Percentiles rank a stretch among this genome's conserved stretches.
Conservation (phyloP, 495 filamentous ascomycete species). For the Cudoniella acicularis region DNA sequence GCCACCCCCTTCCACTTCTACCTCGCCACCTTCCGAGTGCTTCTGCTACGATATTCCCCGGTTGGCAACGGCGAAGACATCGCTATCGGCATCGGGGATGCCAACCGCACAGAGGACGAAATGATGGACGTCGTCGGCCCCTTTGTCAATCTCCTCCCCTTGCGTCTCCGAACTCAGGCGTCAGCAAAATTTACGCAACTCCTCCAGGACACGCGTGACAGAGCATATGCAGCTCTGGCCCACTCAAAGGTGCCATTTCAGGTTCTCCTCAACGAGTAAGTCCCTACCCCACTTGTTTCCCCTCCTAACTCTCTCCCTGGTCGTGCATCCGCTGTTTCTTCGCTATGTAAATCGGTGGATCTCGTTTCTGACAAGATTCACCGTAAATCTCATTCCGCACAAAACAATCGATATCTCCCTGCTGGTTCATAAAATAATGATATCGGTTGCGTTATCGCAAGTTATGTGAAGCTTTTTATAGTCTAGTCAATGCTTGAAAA, state of each 20-base stretch:
- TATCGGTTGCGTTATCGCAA: too few species aligned
- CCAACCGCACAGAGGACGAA: slow-evolving; percentile 23
- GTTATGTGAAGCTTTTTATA: too few species aligned
- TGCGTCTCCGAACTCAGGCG: slow-evolving; percentile 10
- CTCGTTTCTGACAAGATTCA: too few species aligned
- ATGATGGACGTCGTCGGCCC: slow-evolving; percentile 17
- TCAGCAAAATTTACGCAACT: slow-evolving; percentile 10
- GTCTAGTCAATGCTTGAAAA: too few species aligned
- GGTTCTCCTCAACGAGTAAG: slow-evolving; percentile 33
- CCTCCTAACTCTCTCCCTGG: too few species aligned
- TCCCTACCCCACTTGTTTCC: too few species aligned
- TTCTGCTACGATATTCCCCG: slow-evolving; percentile 24
- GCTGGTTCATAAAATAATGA: too few species aligned
- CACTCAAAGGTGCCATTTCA: slow-evolving; percentile 42
- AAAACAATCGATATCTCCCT: too few species aligned
- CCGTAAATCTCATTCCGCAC: too few species aligned
- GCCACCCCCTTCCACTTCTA: slow-evolving; percentile 30
- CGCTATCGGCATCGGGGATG: slow-evolving; percentile 43
- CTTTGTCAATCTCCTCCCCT: slow-evolving; percentile 25
- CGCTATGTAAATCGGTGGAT: too few species aligned
- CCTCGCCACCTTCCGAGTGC: slow-evolving; percentile 21
- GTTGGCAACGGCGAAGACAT: slow-evolving; percentile 29
- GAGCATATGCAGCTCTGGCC: neutral
- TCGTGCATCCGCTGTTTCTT: too few species aligned
- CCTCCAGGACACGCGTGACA: neutral